Percentiles rank a stretch among this genome's conserved stretches.
phyloP scores from a whole-genome alignment of 345 rosid species.

The Turritis glabra region DNA sequence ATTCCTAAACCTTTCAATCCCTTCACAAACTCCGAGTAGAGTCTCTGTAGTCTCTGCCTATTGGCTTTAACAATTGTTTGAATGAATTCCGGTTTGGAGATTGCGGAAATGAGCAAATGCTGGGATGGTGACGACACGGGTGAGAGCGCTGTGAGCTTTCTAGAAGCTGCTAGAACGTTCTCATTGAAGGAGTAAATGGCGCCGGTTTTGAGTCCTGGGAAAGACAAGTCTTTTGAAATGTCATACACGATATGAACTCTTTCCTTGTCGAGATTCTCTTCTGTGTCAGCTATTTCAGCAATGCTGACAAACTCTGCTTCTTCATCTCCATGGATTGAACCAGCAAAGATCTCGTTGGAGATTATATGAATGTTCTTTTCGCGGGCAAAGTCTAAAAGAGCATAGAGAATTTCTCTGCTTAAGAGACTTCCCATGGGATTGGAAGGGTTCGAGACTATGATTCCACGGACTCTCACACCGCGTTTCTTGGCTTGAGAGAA shows the following conservation, averaged over 20 bases:
- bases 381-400: conserved; percentile 73
- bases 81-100: conserved; percentile 52
- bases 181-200: conserved; percentile 68
- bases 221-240: conserved; percentile 69
- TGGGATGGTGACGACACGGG: conserved; percentile 71
- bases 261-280: conserved; percentile 54
- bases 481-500: conserved; percentile 88
- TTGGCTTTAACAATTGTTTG: conserved; percentile 46
- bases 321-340: conserved; percentile 50
- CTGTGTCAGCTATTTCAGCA: conserved; percentile 59
- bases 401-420: conserved; percentile 57
- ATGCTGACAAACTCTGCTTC: conserved; percentile 65
- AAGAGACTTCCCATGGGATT: conserved; percentile 68
- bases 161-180: conserved; percentile 55
- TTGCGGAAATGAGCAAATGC: conserved; percentile 58
- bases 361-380: conserved; percentile 83
- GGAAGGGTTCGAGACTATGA: conserved; percentile 78
- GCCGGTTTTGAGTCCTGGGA: conserved; percentile 62
- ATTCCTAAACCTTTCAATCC: conserved; percentile 71
- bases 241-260: conserved; percentile 78
- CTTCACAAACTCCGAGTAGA: conserved; percentile 41
- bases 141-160: conserved; percentile 64
- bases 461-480: conserved; percentile 73
- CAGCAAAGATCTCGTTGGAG: conserved; percentile 70
- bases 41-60: conserved; percentile 52